Base-by-base conservation (phyloP, 495 filamentous ascomycete species). In the Talaromyces borbonicus region DNA sequence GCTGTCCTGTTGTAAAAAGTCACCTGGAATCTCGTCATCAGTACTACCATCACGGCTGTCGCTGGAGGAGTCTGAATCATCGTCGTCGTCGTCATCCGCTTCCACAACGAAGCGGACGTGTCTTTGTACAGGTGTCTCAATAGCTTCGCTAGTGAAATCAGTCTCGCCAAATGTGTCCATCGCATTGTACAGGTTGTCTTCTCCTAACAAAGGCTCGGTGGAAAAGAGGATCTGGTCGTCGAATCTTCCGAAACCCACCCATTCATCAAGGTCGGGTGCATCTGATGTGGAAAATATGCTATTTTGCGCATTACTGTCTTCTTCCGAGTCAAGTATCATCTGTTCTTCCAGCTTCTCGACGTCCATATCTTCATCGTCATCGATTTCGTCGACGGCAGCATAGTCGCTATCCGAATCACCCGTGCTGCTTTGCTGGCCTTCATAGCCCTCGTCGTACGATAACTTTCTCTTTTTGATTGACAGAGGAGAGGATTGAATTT, bases 301-400 rank as follows among this genome's bases (percentile, higher is more conserved):
- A 24, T 39, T 49, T 1, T 62, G 9, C 1, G 52, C 59, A 32
- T 64, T 54, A 49, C 32, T 47, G 14, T 71, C 67, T 43, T 71
- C 66, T 51, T 76, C 71, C 1, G 75, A 77, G 42, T 73, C 69
- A 39, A 86, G 69, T 41, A 88, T 84, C 52, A 80, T 72, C 57
- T 79, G 65, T 64, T 86, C 85, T 72, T 92, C 85, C 52, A 77
- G 67, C 63, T 79, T 75, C 53, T 80, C 73, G 20, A 87, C 72
- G 66, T 81, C 77, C 56, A 79, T 73, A 52, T 87, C 83, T 59
- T 87, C 83, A 41, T 85, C 82, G 49, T 86, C 83, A 38, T 89
- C 85, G 49, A 93, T 83, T 29, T 85, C 77, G 52, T 89, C 81
- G 26, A 90, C 80, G 14, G 72, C 85, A 11, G 81, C 81, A 58